Percentiles rank a stretch among this genome's conserved stretches.
phyloP scores from a whole-genome alignment of 192 early-diverging fungal species.

The Kappamyces sp. region DNA sequence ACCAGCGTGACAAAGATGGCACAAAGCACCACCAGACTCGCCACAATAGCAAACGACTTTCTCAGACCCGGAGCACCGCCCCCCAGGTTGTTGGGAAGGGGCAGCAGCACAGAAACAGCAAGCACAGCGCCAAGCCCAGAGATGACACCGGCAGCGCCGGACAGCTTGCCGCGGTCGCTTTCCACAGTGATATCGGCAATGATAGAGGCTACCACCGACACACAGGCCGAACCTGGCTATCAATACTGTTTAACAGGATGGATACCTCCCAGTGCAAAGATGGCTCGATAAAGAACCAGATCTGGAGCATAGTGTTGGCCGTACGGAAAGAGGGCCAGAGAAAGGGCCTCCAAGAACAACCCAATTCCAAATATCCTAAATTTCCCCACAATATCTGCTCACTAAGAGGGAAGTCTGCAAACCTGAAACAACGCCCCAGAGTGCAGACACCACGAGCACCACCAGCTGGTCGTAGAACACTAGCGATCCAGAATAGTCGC shows the following conservation, averaged over 20 bases:
- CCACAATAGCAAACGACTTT: conserved; percentile 33
- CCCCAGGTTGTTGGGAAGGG: conserved; percentile 34
- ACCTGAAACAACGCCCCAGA: conserved; percentile 53
- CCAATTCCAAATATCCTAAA: conserved; percentile 45
- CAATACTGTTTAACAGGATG: no score
- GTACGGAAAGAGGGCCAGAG: conserved; percentile 43
- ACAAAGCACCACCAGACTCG: conserved; percentile 22
- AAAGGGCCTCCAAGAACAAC: conserved; percentile 47
- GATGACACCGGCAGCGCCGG: conserved; percentile 55
- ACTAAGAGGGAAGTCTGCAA: no score
- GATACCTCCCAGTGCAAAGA: conserved; percentile 59
- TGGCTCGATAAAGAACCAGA: conserved; percentile 51
- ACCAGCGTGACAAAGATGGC: conserved; percentile 36
- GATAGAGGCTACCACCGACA: conserved; percentile 64
- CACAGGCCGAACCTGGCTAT: conserved; percentile 35
- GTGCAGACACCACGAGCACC: conserved; percentile 41
- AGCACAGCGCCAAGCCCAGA: conserved; percentile 58
- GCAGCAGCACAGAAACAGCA: conserved; percentile 43
- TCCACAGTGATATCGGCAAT: conserved; percentile 38
- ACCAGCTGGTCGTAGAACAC: conserved; percentile 61
- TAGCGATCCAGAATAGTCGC: conserved; percentile 43
- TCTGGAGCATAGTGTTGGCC: conserved; percentile 50
- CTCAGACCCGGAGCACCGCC: conserved; percentile 26
- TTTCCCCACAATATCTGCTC: conserved; percentile 47
- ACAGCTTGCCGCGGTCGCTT: conserved; percentile 28